Conservation (phyloP, 2,329 filamentous ascomycete species). For the Fusarium succisae region DNA sequence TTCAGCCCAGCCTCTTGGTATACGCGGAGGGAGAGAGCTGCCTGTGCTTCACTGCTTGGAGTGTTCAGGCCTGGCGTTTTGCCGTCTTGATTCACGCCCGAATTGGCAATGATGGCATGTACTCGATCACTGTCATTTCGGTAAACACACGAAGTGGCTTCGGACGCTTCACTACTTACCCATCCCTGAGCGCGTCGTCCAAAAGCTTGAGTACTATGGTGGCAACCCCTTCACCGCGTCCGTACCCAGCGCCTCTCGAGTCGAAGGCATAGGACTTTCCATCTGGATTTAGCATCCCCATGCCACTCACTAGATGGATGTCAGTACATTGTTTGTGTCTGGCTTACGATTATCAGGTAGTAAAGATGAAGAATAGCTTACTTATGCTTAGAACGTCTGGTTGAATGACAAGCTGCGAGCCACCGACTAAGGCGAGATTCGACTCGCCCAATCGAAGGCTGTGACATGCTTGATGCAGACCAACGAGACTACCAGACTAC, state of each 20-base stretch:
- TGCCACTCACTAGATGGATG: neutral
- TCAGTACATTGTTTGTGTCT: rapidly evolving
- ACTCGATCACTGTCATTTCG: neutral
- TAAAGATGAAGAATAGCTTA: neutral
- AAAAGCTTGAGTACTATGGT: neutral
- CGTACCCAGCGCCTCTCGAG: constrained; percentile 1
- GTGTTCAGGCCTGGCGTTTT: constrained; percentile 4
- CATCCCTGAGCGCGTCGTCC: neutral
- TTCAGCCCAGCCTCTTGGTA: constrained; percentile 4
- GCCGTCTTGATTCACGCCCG: constrained; percentile 7
- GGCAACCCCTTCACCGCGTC: neutral
- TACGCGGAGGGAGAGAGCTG: neutral
- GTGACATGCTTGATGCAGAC: neutral
- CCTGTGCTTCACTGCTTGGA: neutral
- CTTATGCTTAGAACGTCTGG: constrained; percentile 5
- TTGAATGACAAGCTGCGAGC: constrained; percentile 6
- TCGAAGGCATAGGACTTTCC: constrained; percentile 3
- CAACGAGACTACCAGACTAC: neutral
- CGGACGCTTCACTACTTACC: neutral
- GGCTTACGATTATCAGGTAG: rapidly evolving
- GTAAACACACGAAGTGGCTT: neutral
- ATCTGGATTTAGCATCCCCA: constrained; percentile 8
- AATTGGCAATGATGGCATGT: constrained; percentile 3
- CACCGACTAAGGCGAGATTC: neutral
- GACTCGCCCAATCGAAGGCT: constrained; percentile 2